Conservation (phyloP, 768 basidiomycete species). For the Wakefieldia striispora region DNA sequence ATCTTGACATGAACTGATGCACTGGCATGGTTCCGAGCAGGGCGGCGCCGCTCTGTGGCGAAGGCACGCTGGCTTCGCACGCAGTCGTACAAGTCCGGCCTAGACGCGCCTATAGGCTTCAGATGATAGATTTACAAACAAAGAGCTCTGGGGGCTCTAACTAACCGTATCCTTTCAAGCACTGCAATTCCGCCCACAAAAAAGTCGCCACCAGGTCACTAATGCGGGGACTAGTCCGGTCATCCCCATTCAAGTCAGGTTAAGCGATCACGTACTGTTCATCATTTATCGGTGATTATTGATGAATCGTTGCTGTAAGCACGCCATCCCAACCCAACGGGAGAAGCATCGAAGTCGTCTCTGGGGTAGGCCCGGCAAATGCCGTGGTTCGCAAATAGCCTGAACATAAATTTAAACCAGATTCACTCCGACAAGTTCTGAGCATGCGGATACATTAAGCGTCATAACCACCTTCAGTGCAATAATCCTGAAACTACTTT, state of each 20-base stretch:
- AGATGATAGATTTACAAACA: not conserved
- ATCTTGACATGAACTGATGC: not conserved
- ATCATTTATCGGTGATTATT: not conserved
- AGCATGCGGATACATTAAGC: conserved; percentile 3
- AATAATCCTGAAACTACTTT: conserved; percentile 1
- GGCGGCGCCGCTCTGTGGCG: conserved; percentile 15
- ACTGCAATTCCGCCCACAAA: not conserved
- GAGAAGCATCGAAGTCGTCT: not conserved
- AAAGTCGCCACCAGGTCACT: not conserved
- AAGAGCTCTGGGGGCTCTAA: not conserved
- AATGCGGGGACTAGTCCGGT: too few relatives aligned
- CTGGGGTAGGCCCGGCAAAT: conserved; percentile 6
- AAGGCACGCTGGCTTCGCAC: conserved; percentile 13
- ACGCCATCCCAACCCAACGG: too few relatives aligned
- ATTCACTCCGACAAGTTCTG: not conserved
- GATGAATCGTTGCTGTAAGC: not conserved
- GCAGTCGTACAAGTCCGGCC: not conserved
- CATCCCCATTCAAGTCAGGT: not conserved
- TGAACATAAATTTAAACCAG: not conserved
- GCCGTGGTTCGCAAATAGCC: conserved; percentile 10
- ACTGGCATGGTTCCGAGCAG: conserved; percentile 1
- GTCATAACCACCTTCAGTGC: conserved; percentile 12
- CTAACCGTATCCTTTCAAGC: not conserved
- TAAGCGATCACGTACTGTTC: not conserved
- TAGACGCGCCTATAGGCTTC: not conserved